These are phyloP conservation scores for Pseudogymnoascus verrucosus DNA, from an alignment of 2,329 filamentous ascomycete species.

Conservation along the genomic window DNA sequence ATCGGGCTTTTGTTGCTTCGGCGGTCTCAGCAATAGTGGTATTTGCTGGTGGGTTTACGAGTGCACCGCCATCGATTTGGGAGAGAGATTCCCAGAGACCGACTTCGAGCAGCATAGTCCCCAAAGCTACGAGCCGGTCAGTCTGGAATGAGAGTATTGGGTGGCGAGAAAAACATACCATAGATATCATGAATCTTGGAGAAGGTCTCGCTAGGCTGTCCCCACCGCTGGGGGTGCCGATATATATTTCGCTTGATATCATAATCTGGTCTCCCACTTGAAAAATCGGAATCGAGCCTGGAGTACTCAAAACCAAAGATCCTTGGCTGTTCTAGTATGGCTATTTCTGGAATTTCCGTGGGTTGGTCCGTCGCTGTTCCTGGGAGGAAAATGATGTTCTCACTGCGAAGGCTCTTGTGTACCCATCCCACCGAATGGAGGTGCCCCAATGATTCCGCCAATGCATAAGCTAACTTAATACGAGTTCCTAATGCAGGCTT, in stretches of 20 bases:
- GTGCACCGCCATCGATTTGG: background rate
- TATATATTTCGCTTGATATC: conserved; percentile 36
- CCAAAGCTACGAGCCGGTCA: conserved; percentile 26
- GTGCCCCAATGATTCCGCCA: background rate
- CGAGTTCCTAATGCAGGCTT: background rate
- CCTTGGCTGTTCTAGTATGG: conserved; percentile 8
- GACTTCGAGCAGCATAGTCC: conserved; percentile 45
- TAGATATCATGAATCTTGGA: conserved; percentile 50
- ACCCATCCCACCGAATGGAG: conserved; percentile 7
- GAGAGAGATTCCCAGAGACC: conserved; percentile 35
- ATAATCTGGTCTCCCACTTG: background rate
- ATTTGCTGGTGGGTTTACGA: conserved; percentile 24
- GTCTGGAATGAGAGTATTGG: background rate
- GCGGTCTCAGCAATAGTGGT: conserved; percentile 14
- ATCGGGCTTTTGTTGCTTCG: conserved; percentile 12
- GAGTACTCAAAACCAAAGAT: conserved; percentile 13
- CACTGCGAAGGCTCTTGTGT: conserved; percentile 13
- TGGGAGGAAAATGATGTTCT: conserved; percentile 13
- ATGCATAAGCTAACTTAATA: background rate
- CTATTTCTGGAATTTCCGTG: background rate
- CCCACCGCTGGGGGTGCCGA: conserved; percentile 41
- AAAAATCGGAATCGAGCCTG: conserved; percentile 11
- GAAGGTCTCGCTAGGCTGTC: conserved; percentile 33
- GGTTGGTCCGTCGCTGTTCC: background rate
- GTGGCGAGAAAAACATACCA: conserved; percentile 24